A percentile compares a stretch with the other conserved stretches of the same genome.
These are phyloP conservation scores for Corylus avellana DNA, from an alignment of 306 rosid species.

Conservation along the genomic window DNA sequence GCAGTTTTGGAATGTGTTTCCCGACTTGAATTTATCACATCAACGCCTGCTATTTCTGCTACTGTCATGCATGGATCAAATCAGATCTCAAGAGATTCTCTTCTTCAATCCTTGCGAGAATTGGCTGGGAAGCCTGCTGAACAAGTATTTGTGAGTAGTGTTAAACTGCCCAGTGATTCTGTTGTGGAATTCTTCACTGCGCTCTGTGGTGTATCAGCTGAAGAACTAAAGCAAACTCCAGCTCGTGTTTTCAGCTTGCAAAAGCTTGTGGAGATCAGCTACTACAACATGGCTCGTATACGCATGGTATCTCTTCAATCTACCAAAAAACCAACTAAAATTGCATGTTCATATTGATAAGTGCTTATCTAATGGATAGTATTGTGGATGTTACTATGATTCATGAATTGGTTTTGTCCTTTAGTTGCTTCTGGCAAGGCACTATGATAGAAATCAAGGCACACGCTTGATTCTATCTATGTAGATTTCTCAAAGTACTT, in stretches of 20 bases:
- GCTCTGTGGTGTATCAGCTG: constrained; percentile 97
- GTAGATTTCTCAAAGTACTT: no score
- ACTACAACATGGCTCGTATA: constrained; percentile 98
- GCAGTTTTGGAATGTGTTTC: constrained; percentile 98
- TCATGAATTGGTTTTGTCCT: not conserved
- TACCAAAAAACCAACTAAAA: constrained; percentile 16
- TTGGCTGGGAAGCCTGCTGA: constrained; percentile 96
- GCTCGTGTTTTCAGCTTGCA: constrained; percentile 99
- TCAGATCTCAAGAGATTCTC: constrained; percentile 93
- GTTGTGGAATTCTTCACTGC: constrained; percentile 95
- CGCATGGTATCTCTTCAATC: constrained; percentile 69
- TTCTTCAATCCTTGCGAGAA: constrained; percentile 89
- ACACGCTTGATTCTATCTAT: no score
- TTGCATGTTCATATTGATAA: constrained; percentile 22
- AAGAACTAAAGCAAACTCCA: constrained; percentile 91
- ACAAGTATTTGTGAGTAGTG: constrained; percentile 93
- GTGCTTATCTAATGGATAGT: not conserved
- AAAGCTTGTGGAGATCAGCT: constrained; percentile 98
- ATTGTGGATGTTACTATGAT: constrained; percentile 3
- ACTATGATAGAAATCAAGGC: no score
- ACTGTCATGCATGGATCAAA: constrained; percentile 97
- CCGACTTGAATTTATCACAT: constrained; percentile 84
- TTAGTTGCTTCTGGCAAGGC: not conserved
- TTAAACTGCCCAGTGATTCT: constrained; percentile 92
- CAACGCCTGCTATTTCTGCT: constrained; percentile 81